These are phyloP conservation scores for Eucalyptus sideroxylon DNA, from an alignment of 345 rosid genomes.

Conservation along the genomic window DNA sequence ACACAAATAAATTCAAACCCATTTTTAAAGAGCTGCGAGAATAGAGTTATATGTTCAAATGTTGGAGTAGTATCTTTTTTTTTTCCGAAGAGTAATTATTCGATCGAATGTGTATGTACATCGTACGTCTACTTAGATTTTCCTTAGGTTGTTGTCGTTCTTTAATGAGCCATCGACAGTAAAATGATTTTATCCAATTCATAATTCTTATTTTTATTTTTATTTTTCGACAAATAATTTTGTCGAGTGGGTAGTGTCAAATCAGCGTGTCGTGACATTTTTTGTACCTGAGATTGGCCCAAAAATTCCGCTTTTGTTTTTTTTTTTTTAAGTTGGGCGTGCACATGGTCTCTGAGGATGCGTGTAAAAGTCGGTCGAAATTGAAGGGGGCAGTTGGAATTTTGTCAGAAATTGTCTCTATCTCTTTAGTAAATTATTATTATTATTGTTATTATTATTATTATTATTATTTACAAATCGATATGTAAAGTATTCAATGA, in stretches of 20 bases:
- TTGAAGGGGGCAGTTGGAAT: slow-evolving; percentile 15
- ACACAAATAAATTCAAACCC: neutral
- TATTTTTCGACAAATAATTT: neutral
- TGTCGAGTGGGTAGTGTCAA: neutral
- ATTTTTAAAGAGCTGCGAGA: neutral
- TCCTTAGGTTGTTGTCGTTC: neutral
- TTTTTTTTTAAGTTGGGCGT: neutral
- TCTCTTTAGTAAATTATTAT: neutral
- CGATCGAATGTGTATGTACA: neutral
- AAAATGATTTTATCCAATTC: neutral
- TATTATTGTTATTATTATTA: neutral
- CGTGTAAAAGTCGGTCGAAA: neutral
- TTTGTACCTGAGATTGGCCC: neutral
- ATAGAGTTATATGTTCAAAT: neutral
- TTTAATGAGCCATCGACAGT: neutral
- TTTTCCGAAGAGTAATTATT: neutral
- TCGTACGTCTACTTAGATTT: neutral
- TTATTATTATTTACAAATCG: neutral
- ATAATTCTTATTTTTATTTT: neutral
- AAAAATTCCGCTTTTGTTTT: neutral
- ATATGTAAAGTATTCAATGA: neutral
- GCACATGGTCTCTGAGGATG: slow-evolving; percentile 15
- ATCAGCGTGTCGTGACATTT: neutral
- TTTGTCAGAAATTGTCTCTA: slow-evolving; percentile 5
- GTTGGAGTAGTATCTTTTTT: neutral